phyloP scores from a whole-genome alignment of 2,329 filamentous ascomycete species.

The Clonostachys chloroleuca region DNA sequence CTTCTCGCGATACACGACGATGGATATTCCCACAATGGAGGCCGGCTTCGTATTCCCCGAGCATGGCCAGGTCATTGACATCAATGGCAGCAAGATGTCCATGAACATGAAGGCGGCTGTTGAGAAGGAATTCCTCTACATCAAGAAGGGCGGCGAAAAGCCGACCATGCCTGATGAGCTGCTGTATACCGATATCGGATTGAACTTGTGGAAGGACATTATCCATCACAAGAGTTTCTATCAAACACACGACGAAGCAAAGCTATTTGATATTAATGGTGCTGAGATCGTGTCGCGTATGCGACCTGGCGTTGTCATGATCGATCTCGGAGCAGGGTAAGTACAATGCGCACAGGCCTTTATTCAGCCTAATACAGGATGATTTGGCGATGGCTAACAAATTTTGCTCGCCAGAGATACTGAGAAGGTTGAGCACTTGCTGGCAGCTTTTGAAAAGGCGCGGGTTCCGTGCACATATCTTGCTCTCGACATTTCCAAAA shows the following conservation, averaged over 20 bases:
- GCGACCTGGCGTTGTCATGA: conserved; percentile 21
- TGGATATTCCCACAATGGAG: conserved; percentile 6
- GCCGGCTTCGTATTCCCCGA: conserved; percentile 7
- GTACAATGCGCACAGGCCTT: conserved; percentile 7
- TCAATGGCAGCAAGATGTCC: conserved; percentile 28
- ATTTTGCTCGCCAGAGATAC: conserved; percentile 24
- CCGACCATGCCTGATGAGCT: conserved; percentile 31
- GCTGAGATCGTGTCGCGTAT: conserved; percentile 22
- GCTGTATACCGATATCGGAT: conserved; percentile 29
- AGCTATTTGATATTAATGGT: conserved; percentile 25
- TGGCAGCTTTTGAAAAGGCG: conserved; percentile 23
- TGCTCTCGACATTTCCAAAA: conserved; percentile 31
- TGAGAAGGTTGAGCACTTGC: conserved; percentile 30
- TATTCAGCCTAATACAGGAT: background rate
- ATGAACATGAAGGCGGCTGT: conserved; percentile 18
- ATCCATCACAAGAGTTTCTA: conserved; percentile 32
- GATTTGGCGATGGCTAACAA: background rate
- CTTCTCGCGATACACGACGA: too few species aligned
- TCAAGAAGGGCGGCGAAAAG: conserved; percentile 13
- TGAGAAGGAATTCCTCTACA: conserved; percentile 12
- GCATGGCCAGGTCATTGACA: conserved; percentile 28
- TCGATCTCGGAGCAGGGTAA: conserved; percentile 36
- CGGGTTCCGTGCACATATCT: conserved; percentile 23
- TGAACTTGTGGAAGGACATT: conserved; percentile 33
- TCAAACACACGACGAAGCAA: conserved; percentile 33